These are phyloP conservation scores for Paecilomyces variotii DNA, from an alignment of 2,329 filamentous ascomycete genomes.

Conservation along the genomic window DNA sequence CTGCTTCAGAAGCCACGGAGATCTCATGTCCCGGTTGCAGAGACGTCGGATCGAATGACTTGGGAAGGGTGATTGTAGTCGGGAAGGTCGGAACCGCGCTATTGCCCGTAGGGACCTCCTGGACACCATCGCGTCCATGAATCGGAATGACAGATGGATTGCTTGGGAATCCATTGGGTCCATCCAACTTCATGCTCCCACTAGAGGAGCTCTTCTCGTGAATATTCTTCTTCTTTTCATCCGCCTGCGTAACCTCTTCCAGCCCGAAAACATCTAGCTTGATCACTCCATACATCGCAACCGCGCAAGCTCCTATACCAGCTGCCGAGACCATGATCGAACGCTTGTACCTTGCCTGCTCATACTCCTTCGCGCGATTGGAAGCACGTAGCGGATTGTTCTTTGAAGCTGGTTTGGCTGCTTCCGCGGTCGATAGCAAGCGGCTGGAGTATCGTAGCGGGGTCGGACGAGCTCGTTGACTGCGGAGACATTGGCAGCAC, in stretches of 20 bases:
- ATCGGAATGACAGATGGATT: constrained; percentile 27
- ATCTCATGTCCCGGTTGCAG: constrained; percentile 30
- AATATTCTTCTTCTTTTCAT: constrained; percentile 3
- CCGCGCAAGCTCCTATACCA: constrained; percentile 31
- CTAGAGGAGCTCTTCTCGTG: constrained; percentile 3
- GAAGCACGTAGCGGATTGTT: constrained; percentile 23
- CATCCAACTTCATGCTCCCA: constrained; percentile 31
- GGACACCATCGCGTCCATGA: constrained; percentile 51
- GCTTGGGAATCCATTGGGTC: constrained; percentile 28
- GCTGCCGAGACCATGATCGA: constrained; percentile 26
- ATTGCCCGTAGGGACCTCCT: constrained; percentile 75
- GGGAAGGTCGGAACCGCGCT: constrained; percentile 74
- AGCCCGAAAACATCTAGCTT: constrained; percentile 29
- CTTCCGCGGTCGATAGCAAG: constrained; percentile 3
- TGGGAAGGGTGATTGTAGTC: constrained; percentile 57
- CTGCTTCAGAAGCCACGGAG: constrained; percentile 30
- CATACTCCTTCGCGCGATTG: constrained; percentile 11
- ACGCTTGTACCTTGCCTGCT: constrained; percentile 20
- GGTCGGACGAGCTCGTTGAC: neutral
- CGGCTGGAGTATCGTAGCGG: neutral
- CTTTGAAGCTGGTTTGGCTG: constrained; percentile 2
- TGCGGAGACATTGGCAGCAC: neutral
- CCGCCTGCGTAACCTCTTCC: constrained; percentile 9
- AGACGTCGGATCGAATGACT: constrained; percentile 26
- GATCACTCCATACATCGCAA: constrained; percentile 35